Base-by-base conservation (phyloP, 306 rosid genomes). In the Psophocarpus tetragonolobus region DNA sequence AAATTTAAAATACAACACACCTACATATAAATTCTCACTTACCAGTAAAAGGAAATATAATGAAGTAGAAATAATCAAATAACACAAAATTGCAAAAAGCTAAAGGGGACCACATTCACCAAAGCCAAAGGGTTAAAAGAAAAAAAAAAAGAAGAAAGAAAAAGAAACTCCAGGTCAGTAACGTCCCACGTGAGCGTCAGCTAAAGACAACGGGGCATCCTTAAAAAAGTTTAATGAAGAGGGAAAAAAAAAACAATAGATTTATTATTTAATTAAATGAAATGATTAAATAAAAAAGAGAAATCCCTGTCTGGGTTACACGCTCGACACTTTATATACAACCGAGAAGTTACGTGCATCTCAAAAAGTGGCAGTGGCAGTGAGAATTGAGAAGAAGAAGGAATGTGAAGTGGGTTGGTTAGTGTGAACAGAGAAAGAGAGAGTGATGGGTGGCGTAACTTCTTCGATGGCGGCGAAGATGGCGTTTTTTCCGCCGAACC, bases 401-500 rank as follows among this genome's bases (percentile, higher is more conserved):
- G 58, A 51, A 51, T 51, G 58, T 51, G 58, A 51, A 51, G 26
- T 54, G 15, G 0, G 17, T 3, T 44, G 2, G 15, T 53, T 53
- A 29, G 11, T 29, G 24, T 6, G 57, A 12, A 17, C 12, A 11
- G 54, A 15, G 8, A 5, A 12, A 50, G 23, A 0, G 9, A 20
- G 14, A 71, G n/a, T 35, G 39, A n/a, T 91, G 97, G 97, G 97
- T 33, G 97, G 97, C 20, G 91, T 93, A 6, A 93, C 94, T 0
- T 93, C 97, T 36, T 91, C 97, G 38, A 91, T 93, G 97, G 97
- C 97, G 44, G 94, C 97, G 0, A 93, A 93, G 65, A 66, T 93
- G 44, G 97, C 96, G 0, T 93, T 93, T 71, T 93, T 91, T 79
- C 97, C 97, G 1, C 97, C 97, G 5, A 87, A 84, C 78, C 97